Conservation (phyloP, 805 yeast species). For the Yarrowia porcina region DNA sequence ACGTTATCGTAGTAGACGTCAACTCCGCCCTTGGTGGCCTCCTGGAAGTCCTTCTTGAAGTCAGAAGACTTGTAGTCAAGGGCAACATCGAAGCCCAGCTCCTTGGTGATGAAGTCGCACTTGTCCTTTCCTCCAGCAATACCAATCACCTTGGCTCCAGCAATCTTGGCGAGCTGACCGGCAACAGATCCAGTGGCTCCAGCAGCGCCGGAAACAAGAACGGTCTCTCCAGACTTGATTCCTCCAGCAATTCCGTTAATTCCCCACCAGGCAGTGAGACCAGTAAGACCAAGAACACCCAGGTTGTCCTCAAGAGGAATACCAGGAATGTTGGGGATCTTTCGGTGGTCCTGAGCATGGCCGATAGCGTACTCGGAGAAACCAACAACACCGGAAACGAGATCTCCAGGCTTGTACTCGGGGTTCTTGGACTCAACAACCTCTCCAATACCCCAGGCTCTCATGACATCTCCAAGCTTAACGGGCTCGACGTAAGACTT, state of each 20-base stretch:
- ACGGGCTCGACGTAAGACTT: slow-evolving; percentile 23
- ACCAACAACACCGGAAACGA: slow-evolving; percentile 1
- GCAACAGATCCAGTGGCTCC: slow-evolving; percentile 86
- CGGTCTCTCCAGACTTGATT: slow-evolving; percentile 65
- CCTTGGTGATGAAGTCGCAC: slow-evolving; percentile 54
- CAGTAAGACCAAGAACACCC: slow-evolving; percentile 36
- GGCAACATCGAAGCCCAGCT: slow-evolving; percentile 71
- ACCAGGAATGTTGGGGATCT: slow-evolving; percentile 23
- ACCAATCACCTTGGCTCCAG: slow-evolving; percentile 82
- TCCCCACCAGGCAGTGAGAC: slow-evolving; percentile 75
- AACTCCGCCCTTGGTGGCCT: slow-evolving; percentile 39
- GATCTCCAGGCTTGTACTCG: slow-evolving; percentile 2
- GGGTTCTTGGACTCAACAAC: slow-evolving; percentile 26
- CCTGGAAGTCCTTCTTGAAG: slow-evolving; percentile 35
- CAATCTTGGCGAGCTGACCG: slow-evolving; percentile 56
- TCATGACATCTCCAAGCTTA: slow-evolving; percentile 14
- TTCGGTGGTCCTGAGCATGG: neutral
- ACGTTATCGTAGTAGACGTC: slow-evolving; percentile 40
- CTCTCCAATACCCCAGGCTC: slow-evolving; percentile 26
- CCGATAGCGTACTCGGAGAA: slow-evolving; percentile 23
- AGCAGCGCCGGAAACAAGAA: slow-evolving; percentile 88
- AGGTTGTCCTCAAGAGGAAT: slow-evolving; percentile 21
- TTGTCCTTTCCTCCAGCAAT: slow-evolving; percentile 77
- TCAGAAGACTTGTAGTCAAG: slow-evolving; percentile 44
- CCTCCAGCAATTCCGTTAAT: slow-evolving; percentile 56